Conservation (phyloP, 345 rosid species). For the Balakata baccata region DNA sequence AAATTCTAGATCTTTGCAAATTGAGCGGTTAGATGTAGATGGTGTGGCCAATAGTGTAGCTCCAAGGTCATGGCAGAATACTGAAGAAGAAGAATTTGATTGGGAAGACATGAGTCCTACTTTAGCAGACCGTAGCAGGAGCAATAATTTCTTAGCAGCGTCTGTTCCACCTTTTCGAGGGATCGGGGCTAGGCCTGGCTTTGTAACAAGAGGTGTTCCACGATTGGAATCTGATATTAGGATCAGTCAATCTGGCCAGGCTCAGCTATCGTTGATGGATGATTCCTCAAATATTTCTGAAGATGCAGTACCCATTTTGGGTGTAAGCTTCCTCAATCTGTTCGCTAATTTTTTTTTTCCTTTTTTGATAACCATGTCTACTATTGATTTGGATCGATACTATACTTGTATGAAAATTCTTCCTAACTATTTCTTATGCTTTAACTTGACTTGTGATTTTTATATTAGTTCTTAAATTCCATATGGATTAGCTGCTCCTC, state of each 20-base stretch:
- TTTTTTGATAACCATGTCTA: constrained; percentile 3
- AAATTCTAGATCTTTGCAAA: constrained; percentile 41
- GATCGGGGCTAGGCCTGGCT: constrained; percentile 43
- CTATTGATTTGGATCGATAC: background rate
- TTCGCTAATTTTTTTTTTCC: constrained; percentile 1
- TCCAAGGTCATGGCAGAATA: constrained; percentile 83
- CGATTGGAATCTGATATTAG: constrained; percentile 42
- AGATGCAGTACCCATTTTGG: constrained; percentile 32
- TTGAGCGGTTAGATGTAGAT: constrained; percentile 48
- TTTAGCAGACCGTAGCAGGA: constrained; percentile 51
- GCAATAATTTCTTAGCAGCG: constrained; percentile 45
- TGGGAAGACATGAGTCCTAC: constrained; percentile 99
- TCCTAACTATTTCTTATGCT: background rate
- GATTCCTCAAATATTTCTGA: constrained; percentile 35
- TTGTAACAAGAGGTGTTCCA: constrained; percentile 39
- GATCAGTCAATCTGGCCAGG: constrained; percentile 38
- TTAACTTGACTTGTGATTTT: background rate
- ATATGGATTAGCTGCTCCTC: background rate
- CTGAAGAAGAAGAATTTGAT: constrained; percentile 98
- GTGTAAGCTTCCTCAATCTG: constrained; percentile 38
- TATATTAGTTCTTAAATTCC: background rate
- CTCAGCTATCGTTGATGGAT: constrained; percentile 38
- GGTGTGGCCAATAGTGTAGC: constrained; percentile 53
- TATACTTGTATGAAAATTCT: background rate
- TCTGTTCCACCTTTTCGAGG: constrained; percentile 47